Evolutionary conservation across 1,139 yeast species (phyloP), one percentile per base, ranked within the genome.

Genomic region (Kodamaea sp.): DNA sequence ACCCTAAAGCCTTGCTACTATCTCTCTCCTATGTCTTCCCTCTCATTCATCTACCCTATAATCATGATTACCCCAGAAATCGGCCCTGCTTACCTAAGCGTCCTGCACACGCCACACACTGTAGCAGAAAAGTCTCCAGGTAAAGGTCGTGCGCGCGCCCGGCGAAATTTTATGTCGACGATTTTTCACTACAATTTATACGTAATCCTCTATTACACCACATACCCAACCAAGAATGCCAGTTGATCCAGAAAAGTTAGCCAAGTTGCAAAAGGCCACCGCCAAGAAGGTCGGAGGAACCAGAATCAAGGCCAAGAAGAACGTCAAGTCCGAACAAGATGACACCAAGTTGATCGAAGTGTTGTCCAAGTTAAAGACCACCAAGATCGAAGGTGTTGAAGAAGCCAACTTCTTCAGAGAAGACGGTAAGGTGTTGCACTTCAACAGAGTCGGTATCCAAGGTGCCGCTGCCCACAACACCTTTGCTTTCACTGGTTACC

Each of bases 341-440:
- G 94, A 89, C 74, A 76, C 90, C 70, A 88, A 89, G 71, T 78
- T 92, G 68, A 92, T 88, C 70, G 87, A 83, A 53, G 80, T 95
- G 54, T 77, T 92, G 67, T 85, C 83, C 65, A 90, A 90, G 74
- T 74, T 92, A 66, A 83, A 86, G 69, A 95, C 92, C 51, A 87
- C 84, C 67, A 84, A 89, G 57, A 74, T 92, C 54, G 90, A 84
- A 51, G 88, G 85, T 57, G 83, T 92, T 55, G 95, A 88, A 64
- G 97, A 90, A 74, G 97, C 96, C 62, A 92, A 90, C 80, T 87
- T 92, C 78, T 90, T 92, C 84, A 85, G 76, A 70, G 96, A 89
- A 50, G 96, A 90, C 67, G 97, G 97, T 60, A 84, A 83, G 64
- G 97, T 92, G 49, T 76, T 90, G 69, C 97, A 90, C 76, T 89